Conservation (phyloP, 805 yeast species). For the Spathaspora boniae region DNA sequence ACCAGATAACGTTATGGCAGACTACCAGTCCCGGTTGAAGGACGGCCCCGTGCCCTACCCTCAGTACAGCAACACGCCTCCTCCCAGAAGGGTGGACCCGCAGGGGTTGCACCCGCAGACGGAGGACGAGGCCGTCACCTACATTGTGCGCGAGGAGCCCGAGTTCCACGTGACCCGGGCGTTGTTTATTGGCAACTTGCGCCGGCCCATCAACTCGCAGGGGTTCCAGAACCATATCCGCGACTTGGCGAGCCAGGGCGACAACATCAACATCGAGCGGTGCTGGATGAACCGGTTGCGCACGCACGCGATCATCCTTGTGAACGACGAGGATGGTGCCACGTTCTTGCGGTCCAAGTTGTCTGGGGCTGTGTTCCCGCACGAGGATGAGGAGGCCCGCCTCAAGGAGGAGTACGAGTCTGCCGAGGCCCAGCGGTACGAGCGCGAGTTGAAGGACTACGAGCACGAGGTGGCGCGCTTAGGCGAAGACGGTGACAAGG, state of each 20-base stretch:
- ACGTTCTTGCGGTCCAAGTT: conserved; percentile 28
- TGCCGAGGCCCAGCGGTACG: conserved; percentile 20
- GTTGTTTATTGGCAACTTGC: conserved; percentile 41
- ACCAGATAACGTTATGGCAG: too few relatives aligned
- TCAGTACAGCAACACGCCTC: conserved; percentile 1
- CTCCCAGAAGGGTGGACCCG: conserved; percentile 8
- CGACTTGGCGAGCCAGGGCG: conserved; percentile 21
- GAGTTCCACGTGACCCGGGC: conserved; percentile 40
- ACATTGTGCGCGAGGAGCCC: conserved; percentile 29
- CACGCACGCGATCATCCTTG: conserved; percentile 42
- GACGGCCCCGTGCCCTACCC: conserved; percentile 10
- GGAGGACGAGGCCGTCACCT: conserved; percentile 19
- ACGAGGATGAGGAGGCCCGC: conserved; percentile 19
- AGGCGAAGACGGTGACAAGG: conserved; percentile 9
- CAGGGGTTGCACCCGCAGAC: conserved; percentile 1
- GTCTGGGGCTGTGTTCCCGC: conserved; percentile 34
- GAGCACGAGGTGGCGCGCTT: conserved; percentile 11
- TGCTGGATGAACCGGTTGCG: conserved; percentile 43
- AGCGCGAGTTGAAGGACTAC: conserved; percentile 14
- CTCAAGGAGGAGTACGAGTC: conserved; percentile 15
- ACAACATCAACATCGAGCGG: conserved; percentile 28
- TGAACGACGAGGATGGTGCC: conserved; percentile 40
- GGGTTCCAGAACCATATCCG: conserved; percentile 35
- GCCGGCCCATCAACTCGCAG: conserved; percentile 35
- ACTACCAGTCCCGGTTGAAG: too few relatives aligned